Percentiles rank a stretch among this genome's conserved stretches.
phyloP scores from a whole-genome alignment of 208 protist genomes.

The Leptomonas pyrrhocoris region DNA sequence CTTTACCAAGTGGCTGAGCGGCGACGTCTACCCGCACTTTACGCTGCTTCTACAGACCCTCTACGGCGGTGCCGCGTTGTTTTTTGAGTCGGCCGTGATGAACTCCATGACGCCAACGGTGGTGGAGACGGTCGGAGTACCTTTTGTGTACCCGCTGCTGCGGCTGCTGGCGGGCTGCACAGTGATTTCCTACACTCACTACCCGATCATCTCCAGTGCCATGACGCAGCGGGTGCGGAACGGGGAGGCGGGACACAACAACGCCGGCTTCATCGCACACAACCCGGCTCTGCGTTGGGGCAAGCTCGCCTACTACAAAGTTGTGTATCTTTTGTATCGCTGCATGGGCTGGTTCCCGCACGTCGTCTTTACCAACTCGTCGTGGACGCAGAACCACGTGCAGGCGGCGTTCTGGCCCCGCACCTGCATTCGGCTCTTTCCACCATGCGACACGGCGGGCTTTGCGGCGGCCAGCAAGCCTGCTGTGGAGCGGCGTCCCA shows the following conservation, averaged over 20 bases:
- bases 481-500: slow-evolving; percentile 41
- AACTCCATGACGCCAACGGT: slow-evolving; percentile 56
- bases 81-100: slow-evolving; percentile 86
- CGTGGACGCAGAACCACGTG: slow-evolving; percentile 97
- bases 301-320: slow-evolving; percentile 91
- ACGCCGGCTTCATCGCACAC: slow-evolving; percentile 56
- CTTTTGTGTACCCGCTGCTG: slow-evolving; percentile 95
- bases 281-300: slow-evolving; percentile 39
- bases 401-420: slow-evolving; percentile 74
- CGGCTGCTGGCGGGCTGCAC: slow-evolving; percentile 71
- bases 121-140: slow-evolving; percentile 96
- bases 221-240: slow-evolving; percentile 75
- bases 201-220: slow-evolving; percentile 94
- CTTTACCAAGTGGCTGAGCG: slow-evolving; percentile 68
- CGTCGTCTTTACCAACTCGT: slow-evolving; percentile 95
- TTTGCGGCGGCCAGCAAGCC: slow-evolving; percentile 43
- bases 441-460: slow-evolving; percentile 89
- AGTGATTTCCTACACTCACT: slow-evolving; percentile 97
- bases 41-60: slow-evolving; percentile 95
- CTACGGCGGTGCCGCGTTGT: slow-evolving; percentile 84
- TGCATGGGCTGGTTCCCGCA: slow-evolving; percentile 77
- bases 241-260: slow-evolving; percentile 74
- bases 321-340: slow-evolving; percentile 91
- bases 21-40: slow-evolving; percentile 70
- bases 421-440: slow-evolving; percentile 75